Evolutionary conservation across 495 filamentous ascomycete genomes (phyloP).

Genomic region (Aspergillus steynii): DNA sequence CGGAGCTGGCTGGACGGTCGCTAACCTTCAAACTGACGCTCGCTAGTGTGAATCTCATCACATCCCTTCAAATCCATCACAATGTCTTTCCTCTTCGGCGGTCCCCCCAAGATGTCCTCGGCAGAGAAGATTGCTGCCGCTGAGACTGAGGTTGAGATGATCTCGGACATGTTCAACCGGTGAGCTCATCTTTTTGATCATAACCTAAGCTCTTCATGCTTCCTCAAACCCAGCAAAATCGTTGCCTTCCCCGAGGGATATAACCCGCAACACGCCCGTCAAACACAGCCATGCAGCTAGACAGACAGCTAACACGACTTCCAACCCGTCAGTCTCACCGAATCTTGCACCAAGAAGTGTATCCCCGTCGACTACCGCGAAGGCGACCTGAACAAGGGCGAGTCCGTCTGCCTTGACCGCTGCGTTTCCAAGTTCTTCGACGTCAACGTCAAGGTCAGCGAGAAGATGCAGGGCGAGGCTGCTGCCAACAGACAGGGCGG

Average conservation of each 20-base stretch:
- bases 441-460: slow-evolving; percentile 88
- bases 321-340: slow-evolving; percentile 60
- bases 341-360: slow-evolving; percentile 91
- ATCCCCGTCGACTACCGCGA: slow-evolving; percentile 89
- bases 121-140: slow-evolving; percentile 94
- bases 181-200: slow-evolving; percentile 37
- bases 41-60: not conserved
- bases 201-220: not conserved
- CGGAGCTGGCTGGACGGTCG: not conserved
- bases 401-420: slow-evolving; percentile 94
- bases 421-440: slow-evolving; percentile 98
- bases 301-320: slow-evolving; percentile 3
- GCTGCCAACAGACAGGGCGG: slow-evolving; percentile 46
- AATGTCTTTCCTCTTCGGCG: slow-evolving; percentile 96
- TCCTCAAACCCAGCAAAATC: not conserved
- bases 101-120: slow-evolving; percentile 80
- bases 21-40: not conserved
- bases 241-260: not conserved
- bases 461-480: slow-evolving; percentile 74
- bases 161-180: slow-evolving; percentile 96
- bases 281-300: not conserved
- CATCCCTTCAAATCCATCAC: slow-evolving; percentile 33
- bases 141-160: slow-evolving; percentile 88
- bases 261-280: not conserved
- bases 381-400: slow-evolving; percentile 95